Evolutionary conservation across 2,329 filamentous ascomycete species (phyloP), one percentile per base, ranked within the genome.

Genomic region (Septoria linicola): DNA sequence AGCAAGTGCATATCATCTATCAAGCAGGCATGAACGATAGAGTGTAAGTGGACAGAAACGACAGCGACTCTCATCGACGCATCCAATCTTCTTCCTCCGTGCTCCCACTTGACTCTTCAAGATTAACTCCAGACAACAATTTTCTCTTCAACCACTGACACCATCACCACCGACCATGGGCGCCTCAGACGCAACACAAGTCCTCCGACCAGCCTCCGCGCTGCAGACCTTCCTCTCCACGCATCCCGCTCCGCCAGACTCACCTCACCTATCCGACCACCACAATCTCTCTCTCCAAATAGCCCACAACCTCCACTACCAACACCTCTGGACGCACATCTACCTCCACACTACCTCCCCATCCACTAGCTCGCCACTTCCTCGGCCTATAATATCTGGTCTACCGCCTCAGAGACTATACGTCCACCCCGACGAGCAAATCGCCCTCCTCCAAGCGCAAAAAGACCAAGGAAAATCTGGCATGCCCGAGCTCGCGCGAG

Each of bases 351-450:
- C 50, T 5, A 17, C 30, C 43, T 45, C 35, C 1, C n/a, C 67
- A 16, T 45, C 53, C 21, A 64, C 62, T 8, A 42, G 27, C 51
- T 58, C 56, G 2, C 63, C 68, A 34, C 75, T 82, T 8, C 72
- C 79, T 1, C 79, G 87, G 16, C 82, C 83, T 4, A 68, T 92
- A 45, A 76, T 93, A 50, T 84, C 82, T 17, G 88, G 88, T 20
- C 72, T 91, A 3, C 87, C 88, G 1, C 87, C 88, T 0, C 78
- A 80, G 37, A 80, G 84, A 39, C 76, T 90, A 35, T 92, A 93
- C 69, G 76, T 88, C 44, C 87, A 93, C 64, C 88, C 88, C 1
- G 88, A 93, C 67, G 88, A 91, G 71, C 88, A 92, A 71, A 83
- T 88, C 58, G 83, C 81, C 58, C 78, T 87, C 49, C 75, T 91